phyloP scores from a whole-genome alignment of 2,329 filamentous ascomycete species.

The Botryotinia calthae region DNA sequence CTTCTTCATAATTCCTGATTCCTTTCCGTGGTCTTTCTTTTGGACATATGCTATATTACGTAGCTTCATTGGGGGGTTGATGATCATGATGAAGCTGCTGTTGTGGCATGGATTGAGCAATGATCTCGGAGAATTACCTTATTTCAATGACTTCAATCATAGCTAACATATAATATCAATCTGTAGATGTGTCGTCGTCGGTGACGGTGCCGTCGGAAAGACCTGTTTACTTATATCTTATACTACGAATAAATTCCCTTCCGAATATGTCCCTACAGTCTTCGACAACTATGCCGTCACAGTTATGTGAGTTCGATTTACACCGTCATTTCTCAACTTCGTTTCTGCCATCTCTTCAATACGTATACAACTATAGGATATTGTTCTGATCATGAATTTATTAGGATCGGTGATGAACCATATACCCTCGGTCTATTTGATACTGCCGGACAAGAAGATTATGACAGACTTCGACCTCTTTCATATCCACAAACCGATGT shows the following conservation, averaged over 20 bases:
- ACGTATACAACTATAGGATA: neutral
- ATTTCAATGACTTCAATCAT: neutral
- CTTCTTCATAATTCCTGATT: constrained; percentile 17
- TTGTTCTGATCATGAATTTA: constrained; percentile 20
- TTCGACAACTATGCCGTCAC: constrained; percentile 99
- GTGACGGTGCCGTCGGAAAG: constrained; percentile 98
- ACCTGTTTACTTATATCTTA: constrained; percentile 99
- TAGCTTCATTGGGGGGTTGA: neutral
- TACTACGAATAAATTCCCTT: constrained; percentile 99
- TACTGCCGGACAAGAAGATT: constrained; percentile 99
- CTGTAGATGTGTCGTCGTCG: constrained; percentile 91
- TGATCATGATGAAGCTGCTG: neutral
- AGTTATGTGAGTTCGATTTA: constrained; percentile 76
- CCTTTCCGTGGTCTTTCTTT: neutral
- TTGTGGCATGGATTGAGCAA: neutral
- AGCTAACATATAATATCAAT: constrained; percentile 25
- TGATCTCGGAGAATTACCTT: neutral
- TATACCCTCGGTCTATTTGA: constrained; percentile 97
- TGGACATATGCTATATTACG: neutral
- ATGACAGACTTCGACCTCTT: constrained; percentile 91
- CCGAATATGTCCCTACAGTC: constrained; percentile 98
- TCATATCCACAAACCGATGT: constrained; percentile 99
- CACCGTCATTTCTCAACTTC: neutral
- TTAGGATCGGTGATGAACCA: constrained; percentile 97
- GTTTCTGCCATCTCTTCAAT: neutral